phyloP scores from a whole-genome alignment of 1,139 yeast species.

The Hemisphaericaspora lyxosophila region DNA sequence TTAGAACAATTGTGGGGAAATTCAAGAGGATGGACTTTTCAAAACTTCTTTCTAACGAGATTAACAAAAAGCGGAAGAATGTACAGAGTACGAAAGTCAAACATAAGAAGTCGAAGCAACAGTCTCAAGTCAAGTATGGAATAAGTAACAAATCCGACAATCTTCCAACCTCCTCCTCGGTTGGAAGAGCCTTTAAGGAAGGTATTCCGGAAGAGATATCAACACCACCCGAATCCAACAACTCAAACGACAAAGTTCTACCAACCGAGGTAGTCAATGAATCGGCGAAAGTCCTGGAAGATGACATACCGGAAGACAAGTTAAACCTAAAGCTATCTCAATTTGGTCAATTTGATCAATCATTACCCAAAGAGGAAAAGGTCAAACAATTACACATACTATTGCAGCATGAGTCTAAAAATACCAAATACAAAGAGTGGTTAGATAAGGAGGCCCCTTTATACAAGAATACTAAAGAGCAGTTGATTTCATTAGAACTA shows the following conservation, averaged over 20 bases:
- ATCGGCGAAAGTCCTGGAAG: slow-evolving; percentile 16
- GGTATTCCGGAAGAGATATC: too few species aligned
- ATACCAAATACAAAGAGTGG: slow-evolving; percentile 15
- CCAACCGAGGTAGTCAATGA: too few species aligned
- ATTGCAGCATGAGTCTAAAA: slow-evolving; percentile 11
- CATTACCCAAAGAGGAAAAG: slow-evolving; percentile 12
- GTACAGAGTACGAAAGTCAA: slow-evolving; percentile 1
- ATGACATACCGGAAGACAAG: slow-evolving; percentile 27
- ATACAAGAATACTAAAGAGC: slow-evolving; percentile 8
- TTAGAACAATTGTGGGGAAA: slow-evolving; percentile 2
- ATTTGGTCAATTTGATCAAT: slow-evolving; percentile 9
- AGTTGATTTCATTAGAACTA: slow-evolving; percentile 10
- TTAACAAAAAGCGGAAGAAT: slow-evolving; percentile 12
- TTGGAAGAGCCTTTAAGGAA: too few species aligned
- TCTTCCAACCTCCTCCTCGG: too few species aligned
- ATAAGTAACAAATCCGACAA: too few species aligned
- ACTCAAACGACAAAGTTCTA: too few species aligned
- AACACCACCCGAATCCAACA: too few species aligned
- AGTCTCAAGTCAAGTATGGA: slow-evolving; percentile 14
- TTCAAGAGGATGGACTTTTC: slow-evolving; percentile 15
- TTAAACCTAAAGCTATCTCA: slow-evolving; percentile 13
- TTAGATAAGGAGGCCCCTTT: slow-evolving; percentile 12
- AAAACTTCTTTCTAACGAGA: slow-evolving; percentile 17
- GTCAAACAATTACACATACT: slow-evolving; percentile 12
- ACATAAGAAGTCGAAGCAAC: slow-evolving; percentile 9